Base-by-base conservation (phyloP, 2,329 filamentous ascomycete genomes). In the Botrytis fragariae region DNA sequence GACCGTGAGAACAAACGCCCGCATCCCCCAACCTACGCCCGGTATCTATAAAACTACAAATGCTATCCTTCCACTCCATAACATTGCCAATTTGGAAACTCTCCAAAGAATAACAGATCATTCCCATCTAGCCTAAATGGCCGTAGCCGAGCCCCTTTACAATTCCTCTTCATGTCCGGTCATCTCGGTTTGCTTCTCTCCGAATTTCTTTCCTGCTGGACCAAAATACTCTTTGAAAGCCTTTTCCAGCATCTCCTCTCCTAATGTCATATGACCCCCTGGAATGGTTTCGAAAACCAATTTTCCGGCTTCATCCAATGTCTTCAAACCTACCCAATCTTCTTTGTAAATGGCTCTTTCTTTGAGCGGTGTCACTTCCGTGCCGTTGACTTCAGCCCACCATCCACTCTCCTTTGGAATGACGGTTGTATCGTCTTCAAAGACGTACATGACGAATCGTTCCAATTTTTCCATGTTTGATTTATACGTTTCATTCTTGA, bases 391-490 rank as follows among this genome's bases (percentile, higher is more conserved):
- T 81, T 98, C 94, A 57, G 90, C 89, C 81, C 98, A 99, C 93
- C 94, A 98, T 8, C 91, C 87, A 59, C 91, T 93, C 86, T 98
- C 92, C 86, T 95, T 97, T 59, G 96, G 96, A 68, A 97, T 89
- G 45, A 95, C 93, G 39, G 93, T 93, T 51, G 86, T 89, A 83
- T 99, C 96, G 20, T 97, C 90, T 75, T 91, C 91, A 80, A 98
- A 99, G 82, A 97, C 85, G 81, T 93, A 94, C 92, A 98, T 93
- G 76, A 93, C 93, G 76, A 98, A 92, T 78, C 91, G 92, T 79
- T 92, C 88, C 80, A 99, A 81, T 48, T 79, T 83, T 12, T 86
- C 87, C 65, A 99, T 77, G 80, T 95, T 92, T 78, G 87, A 82
- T 80, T 87, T 90, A 82, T 98, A 99, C 20, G 84, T 86, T 51